Evolutionary conservation across 106 monocot genomes (phyloP).

Genomic region (Platanthera zijinensis): DNA sequence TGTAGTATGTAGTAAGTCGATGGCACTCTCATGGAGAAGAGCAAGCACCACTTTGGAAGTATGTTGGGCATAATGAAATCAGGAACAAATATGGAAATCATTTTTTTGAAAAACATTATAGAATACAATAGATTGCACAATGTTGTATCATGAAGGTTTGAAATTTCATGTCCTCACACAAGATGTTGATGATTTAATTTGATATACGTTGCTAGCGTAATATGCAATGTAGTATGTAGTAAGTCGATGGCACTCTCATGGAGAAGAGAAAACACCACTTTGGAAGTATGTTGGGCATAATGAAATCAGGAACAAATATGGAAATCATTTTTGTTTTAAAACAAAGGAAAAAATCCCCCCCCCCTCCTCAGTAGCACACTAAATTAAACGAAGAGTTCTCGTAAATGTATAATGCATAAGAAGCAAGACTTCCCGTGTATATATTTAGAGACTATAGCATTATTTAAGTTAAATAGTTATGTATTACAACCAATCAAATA

Average conservation of each 20-base stretch:
- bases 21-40: not conserved
- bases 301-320: no score
- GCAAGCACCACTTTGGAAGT: not conserved
- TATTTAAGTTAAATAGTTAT: not conserved
- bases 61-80: not conserved
- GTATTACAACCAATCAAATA: no score
- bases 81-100: no score
- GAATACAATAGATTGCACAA: not conserved
- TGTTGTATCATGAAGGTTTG: not conserved
- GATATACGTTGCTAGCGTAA: not conserved
- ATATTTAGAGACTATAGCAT: no score
- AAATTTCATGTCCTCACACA: not conserved
- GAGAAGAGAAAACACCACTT: not conserved
- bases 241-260: not conserved
- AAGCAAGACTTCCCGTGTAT: no score
- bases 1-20: not conserved
- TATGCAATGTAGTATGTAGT: not conserved
- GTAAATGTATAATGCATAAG: no score
- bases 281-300: not conserved
- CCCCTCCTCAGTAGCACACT: no score
- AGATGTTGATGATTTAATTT: not conserved
- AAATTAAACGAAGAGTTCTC: no score
- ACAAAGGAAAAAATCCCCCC: no score
- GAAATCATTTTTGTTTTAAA: no score
- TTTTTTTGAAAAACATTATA: not conserved